Base-by-base conservation (phyloP, 176 grass and related monocot genomes). In the Poa annua region DNA sequence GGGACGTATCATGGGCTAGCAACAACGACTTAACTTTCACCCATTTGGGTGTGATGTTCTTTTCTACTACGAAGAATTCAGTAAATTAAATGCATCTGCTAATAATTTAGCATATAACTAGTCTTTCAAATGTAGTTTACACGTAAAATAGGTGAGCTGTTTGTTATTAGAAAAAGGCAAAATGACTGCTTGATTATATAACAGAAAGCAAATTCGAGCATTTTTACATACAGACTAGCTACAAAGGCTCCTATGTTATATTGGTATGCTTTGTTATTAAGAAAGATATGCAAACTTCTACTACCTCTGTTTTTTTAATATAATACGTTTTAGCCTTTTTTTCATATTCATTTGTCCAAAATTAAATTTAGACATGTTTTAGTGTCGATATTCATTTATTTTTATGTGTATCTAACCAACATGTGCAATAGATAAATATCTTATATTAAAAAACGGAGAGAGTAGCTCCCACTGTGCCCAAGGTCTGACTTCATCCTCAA, bases 41-140 rank as follows among this genome's bases (percentile, higher is more conserved):
- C 33, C 56, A 64, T 70, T 75, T 75, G 8, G 81, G n/a, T 81
- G 71, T 59, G 39, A 75, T 59, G 69, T 83, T 75, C 81, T 39
- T 83, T 63, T 65, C 71, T 63, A 21, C 48, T 21, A 11, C n/a
- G 51, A 55, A 36, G 5, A 54, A 35, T 19, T 19, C 26, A 22
- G 74, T 80, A 48, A 49, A 73, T 44, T 4, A 72, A 74, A 61
- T 61, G 53, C 25, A 15, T 24, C 24, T n/a, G 16, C 45, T 3
- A 21, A 21, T 4, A 44, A 1, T 35, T 42, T 61, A 21, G 16
- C 8, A 10, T 25, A 14, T 73, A 29, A 7, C 26, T 51, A 52
- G 29, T 22, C 3, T 14, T 36, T 51, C 3, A 36, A 9, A 36
- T 36, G 60, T 48, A 48, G 3, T 49, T 74, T 50, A 26, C 44